Conservation (phyloP, 306 rosid species). For the Cucumis hystrix region DNA sequence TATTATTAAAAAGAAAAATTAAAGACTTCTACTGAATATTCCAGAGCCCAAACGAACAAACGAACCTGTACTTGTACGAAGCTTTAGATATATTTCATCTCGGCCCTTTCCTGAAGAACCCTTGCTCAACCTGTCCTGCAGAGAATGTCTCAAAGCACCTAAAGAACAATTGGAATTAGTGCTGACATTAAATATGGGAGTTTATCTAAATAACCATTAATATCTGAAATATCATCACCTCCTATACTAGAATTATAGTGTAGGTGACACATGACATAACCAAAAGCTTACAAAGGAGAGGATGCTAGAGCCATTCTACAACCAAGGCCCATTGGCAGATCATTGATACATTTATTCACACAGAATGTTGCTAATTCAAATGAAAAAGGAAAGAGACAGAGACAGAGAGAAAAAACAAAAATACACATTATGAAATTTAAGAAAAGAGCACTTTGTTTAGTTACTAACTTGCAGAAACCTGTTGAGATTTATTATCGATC, state of each 20-base stretch:
- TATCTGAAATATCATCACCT: not conserved
- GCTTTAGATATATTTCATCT: conserved; percentile 82
- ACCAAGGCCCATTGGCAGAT: not conserved
- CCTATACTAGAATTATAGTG: not conserved
- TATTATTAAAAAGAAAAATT: not conserved
- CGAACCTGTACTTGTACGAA: conserved; percentile 89
- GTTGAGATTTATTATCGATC: conserved; percentile 89
- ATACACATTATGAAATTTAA: not conserved
- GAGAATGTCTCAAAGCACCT: conserved; percentile 91
- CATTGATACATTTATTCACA: not conserved
- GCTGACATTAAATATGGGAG: not conserved
- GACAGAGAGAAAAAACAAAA: not conserved
- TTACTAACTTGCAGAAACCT: conserved; percentile 90
- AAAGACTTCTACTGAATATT: not conserved
- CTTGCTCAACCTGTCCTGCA: conserved; percentile 87
- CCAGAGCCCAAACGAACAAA: conserved; percentile 11
- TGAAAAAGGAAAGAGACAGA: not conserved
- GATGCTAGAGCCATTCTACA: not conserved
- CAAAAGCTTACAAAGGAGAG: not conserved
- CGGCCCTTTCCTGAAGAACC: conserved; percentile 55
- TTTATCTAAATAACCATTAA: not conserved
- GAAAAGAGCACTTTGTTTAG: not conserved
- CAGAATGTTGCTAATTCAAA: not conserved
- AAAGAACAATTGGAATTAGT: conserved; percentile 11
- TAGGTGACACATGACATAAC: not conserved